These are phyloP conservation scores for Seiridium unicorne DNA, from an alignment of 2,329 filamentous ascomycete species.

Conservation along the genomic window DNA sequence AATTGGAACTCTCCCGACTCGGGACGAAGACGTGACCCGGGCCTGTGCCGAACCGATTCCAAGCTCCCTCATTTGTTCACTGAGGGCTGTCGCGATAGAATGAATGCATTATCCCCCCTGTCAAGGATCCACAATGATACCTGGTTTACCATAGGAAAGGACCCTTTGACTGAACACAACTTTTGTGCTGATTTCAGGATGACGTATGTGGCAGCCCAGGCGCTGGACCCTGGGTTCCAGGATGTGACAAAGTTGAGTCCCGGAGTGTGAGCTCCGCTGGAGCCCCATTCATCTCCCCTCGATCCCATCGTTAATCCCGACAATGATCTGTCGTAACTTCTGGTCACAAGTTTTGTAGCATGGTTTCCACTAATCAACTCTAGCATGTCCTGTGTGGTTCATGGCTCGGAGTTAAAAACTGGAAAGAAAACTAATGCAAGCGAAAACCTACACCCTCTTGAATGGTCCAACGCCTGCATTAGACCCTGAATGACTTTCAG, in stretches of 20 bases:
- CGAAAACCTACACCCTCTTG: not conserved
- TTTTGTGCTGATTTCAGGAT: not conserved
- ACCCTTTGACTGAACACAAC: not conserved
- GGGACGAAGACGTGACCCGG: no score
- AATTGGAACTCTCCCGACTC: no score
- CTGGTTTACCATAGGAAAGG: no score
- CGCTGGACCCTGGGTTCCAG: no score
- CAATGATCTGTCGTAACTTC: not conserved
- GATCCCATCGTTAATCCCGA: not conserved
- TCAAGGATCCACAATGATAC: no score
- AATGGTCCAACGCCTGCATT: not conserved
- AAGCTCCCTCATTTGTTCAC: no score
- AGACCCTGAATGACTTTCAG: not conserved
- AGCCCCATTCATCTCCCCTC: not conserved
- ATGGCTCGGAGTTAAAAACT: not conserved
- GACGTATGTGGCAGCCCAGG: constrained; percentile 9
- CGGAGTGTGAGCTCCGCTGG: not conserved
- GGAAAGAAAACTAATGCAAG: not conserved
- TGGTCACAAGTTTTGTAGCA: no score
- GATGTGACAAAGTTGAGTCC: not conserved
- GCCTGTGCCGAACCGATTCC: no score
- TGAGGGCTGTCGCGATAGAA: no score
- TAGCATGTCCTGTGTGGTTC: no score
- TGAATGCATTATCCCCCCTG: no score
- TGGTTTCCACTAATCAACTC: no score